Base-by-base conservation (phyloP, 31 red algal genomes). In the Asparagopsis taxiformis region DNA sequence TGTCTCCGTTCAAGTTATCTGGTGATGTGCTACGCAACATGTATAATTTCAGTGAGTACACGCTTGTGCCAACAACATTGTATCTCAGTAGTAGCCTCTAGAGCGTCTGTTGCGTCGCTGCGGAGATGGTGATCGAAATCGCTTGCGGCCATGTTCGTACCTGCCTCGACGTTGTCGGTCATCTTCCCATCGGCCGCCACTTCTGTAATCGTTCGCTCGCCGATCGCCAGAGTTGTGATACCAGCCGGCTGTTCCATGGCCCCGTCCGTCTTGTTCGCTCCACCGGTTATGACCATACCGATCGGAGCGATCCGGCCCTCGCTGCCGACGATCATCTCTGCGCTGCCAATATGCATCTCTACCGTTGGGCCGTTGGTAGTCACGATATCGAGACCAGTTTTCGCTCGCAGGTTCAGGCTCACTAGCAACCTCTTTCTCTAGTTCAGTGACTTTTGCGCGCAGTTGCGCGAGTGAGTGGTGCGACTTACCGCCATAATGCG, bases 401-500 rank as follows among this genome's bases (percentile, higher is more conserved):
- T 34, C 31, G 44, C 29, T 36, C 48, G 33, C 44, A 56, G 59
- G 79, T 52, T 31, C n/a, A 28, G n/a, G n/a, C n/a, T 62, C 79
- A 51, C 16, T 51, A 16, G 67, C 65, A 20, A 74, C 30, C 0
- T 54, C 35, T 20, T 55, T 56, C 52, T 86, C 81, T 3, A 86
- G 15, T 20, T 86, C 81, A 20, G 53, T 31, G 68, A 86, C 60
- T 33, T 86, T 86, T 11, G 46, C 53, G 11, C 81, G 59, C 7
- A 86, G 65, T 32, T 56, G 61, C 26, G 63, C 81, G 9, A 86
- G 51, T 23, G 81, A 86, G 30, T 76, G 81, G 56, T 95, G 91
- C 22, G 75, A 84, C 77, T 95, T 89, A 65, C 91, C 91, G 32
- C 68, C 75, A 46, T 84, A 95, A 57, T 95, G 91, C 10, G 85